Conservation (phyloP, 176 grass and related monocot species). For the Oryza coarctata region DNA sequence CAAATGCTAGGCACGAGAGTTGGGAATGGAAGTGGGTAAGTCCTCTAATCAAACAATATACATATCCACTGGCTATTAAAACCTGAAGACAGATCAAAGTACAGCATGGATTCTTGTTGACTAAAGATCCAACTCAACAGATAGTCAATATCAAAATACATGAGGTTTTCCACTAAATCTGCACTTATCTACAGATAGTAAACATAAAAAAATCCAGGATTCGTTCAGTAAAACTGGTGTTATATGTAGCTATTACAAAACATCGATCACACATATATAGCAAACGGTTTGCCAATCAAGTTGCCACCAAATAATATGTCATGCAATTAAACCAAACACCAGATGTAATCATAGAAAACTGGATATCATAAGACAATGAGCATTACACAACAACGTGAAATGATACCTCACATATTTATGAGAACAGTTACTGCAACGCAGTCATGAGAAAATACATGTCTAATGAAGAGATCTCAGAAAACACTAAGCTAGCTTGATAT, state of each 20-base stretch:
- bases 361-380: background rate
- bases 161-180: background rate
- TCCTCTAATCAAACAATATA: background rate
- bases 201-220: background rate
- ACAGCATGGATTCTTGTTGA: background rate
- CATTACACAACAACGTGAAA: conserved; percentile 29
- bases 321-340: conserved; percentile 7
- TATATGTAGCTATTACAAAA: conserved; percentile 5
- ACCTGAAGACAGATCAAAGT: background rate
- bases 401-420: conserved; percentile 16
- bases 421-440: conserved; percentile 40
- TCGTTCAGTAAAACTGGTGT: background rate
- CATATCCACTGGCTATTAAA: background rate
- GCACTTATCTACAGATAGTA: background rate
- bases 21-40: background rate
- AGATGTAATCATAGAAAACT: conserved; percentile 24
- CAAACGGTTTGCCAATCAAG: background rate
- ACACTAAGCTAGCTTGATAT: conserved; percentile 48
- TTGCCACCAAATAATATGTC: background rate
- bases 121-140: background rate
- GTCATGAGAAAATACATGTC: conserved; percentile 44
- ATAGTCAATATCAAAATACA: background rate
- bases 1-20: background rate
- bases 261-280: background rate
- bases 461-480: conserved; percentile 36